Evolutionary conservation across 2,329 filamentous ascomycete genomes (phyloP).

Genomic region (Gaeumannomyces tritici): DNA sequence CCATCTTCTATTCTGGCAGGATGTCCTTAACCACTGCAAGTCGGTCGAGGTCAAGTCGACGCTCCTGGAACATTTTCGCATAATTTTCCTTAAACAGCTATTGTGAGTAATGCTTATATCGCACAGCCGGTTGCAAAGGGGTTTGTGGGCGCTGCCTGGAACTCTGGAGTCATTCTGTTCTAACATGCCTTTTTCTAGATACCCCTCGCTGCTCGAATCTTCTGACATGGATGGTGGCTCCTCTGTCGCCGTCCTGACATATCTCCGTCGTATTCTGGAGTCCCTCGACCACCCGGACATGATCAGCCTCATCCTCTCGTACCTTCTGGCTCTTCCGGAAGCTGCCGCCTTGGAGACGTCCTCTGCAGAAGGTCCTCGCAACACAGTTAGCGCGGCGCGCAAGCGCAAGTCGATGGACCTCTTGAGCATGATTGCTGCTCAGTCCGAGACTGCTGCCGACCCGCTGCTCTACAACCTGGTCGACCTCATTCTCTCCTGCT

Average conservation of each 20-base stretch:
- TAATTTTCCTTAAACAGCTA: constrained; percentile 90
- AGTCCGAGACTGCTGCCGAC: constrained; percentile 63
- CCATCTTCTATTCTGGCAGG: constrained; percentile 95
- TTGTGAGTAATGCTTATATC: constrained; percentile 45
- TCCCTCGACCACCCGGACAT: constrained; percentile 88
- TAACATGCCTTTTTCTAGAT: constrained; percentile 42
- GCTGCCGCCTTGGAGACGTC: constrained; percentile 1
- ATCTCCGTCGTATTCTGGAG: constrained; percentile 82
- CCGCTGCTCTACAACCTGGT: constrained; percentile 88
- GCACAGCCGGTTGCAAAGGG: neutral
- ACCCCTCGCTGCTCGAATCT: constrained; percentile 90
- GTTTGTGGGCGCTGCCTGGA: too few relatives aligned
- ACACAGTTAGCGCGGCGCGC: constrained; percentile 57
- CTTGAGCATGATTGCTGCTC: constrained; percentile 66
- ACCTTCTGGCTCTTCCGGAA: constrained; percentile 75
- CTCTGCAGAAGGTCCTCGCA: constrained; percentile 24
- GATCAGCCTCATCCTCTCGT: constrained; percentile 87
- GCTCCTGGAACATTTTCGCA: constrained; percentile 90
- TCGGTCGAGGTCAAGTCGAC: constrained; percentile 89
- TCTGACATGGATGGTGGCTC: constrained; percentile 96
- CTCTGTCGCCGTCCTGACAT: constrained; percentile 89
- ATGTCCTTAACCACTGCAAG: constrained; percentile 90
- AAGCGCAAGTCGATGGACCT: constrained; percentile 86
- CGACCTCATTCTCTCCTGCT: constrained; percentile 78
- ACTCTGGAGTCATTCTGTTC: neutral